Conservation (phyloP, 78 protist genomes). For the Dictyostelium citrinum region DNA sequence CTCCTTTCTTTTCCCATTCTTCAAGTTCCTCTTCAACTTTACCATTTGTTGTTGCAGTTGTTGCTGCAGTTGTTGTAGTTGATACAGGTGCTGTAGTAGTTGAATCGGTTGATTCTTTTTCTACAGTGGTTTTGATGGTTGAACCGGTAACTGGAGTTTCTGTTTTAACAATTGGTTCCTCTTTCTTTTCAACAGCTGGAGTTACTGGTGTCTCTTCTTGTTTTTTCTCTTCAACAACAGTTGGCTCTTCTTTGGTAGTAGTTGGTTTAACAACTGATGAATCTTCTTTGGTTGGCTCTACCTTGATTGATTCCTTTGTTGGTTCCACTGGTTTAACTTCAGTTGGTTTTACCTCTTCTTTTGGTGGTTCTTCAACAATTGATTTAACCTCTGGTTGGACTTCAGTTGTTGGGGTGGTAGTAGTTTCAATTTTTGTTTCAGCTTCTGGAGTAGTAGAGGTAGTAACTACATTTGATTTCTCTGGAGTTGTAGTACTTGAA, state of each 20-base stretch:
- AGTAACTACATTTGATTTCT: background rate
- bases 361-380: background rate
- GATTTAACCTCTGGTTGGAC: background rate
- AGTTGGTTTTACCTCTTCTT: background rate
- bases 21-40: slow-evolving; percentile 37
- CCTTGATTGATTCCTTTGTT: background rate
- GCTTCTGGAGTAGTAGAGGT: background rate
- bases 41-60: background rate
- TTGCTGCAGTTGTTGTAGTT: background rate
- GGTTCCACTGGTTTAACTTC: background rate
- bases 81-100: background rate
- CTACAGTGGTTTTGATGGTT: background rate
- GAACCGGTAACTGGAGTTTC: background rate
- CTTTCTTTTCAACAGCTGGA: background rate
- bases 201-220: background rate
- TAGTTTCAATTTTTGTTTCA: background rate
- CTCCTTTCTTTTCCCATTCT: slow-evolving; percentile 58
- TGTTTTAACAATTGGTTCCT: background rate
- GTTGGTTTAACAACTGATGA: background rate
- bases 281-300: background rate
- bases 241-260: background rate
- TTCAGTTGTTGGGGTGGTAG: background rate
- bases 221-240: background rate
- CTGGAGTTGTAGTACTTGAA: background rate
- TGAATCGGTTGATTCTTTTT: background rate